A percentile compares a stretch with the other conserved stretches of the same genome.
These are phyloP conservation scores for Syncephalastrum sp. DNA, from an alignment of 371 early-diverging fungal genomes.

Conservation along the genomic window DNA sequence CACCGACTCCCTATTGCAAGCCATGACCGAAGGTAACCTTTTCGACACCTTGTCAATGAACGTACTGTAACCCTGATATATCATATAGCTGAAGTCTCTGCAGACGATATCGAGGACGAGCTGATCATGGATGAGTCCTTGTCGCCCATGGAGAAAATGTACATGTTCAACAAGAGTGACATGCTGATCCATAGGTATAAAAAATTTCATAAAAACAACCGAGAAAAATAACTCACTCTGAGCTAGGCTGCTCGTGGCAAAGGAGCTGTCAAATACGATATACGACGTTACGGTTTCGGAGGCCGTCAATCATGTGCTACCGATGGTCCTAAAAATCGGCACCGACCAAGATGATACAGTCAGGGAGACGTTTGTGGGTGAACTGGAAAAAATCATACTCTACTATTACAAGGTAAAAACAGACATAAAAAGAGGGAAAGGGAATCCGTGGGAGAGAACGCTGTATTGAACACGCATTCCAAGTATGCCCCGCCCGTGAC, in stretches of 20 bases:
- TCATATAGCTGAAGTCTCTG: slow-evolving; percentile 15
- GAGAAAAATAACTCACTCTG: background rate
- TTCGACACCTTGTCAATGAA: background rate
- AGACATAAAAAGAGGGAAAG: background rate
- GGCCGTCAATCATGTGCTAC: slow-evolving; percentile 48
- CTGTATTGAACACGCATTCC: slow-evolving; percentile 4
- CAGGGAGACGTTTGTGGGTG: slow-evolving; percentile 50
- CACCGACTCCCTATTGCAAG: slow-evolving; percentile 17
- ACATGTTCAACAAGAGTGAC: slow-evolving; percentile 46
- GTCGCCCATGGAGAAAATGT: slow-evolving; percentile 49
- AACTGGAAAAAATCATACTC: slow-evolving; percentile 49
- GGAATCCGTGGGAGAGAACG: background rate
- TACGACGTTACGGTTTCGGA: slow-evolving; percentile 41
- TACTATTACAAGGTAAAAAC: slow-evolving; percentile 48
- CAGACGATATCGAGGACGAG: slow-evolving; percentile 49
- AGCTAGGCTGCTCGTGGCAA: slow-evolving; percentile 32
- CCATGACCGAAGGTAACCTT: slow-evolving; percentile 19
- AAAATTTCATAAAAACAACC: background rate
- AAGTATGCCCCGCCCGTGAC: slow-evolving; percentile 23
- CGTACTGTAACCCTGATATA: slow-evolving; percentile 5
- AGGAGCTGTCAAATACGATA: slow-evolving; percentile 39
- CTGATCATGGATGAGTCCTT: slow-evolving; percentile 43
- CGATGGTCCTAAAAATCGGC: slow-evolving; percentile 43
- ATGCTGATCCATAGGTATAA: slow-evolving; percentile 47
- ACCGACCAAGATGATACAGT: slow-evolving; percentile 51